Conservation (phyloP, 345 rosid genomes). For the Cardamine chenopodiifolia region DNA sequence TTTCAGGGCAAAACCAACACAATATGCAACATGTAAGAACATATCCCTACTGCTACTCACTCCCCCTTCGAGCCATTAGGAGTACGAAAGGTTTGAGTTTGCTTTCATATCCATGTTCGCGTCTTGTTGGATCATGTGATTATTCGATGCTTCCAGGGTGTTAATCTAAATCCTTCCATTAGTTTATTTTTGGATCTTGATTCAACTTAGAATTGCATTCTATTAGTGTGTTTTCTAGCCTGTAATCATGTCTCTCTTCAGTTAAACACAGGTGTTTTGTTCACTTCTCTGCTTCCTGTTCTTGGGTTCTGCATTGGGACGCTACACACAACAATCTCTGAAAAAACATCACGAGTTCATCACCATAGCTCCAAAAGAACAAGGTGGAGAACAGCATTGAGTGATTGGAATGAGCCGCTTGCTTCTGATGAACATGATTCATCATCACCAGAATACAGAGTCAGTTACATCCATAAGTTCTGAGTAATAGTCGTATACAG, state of each 20-base stretch:
- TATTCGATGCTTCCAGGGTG: not conserved
- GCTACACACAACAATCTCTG: conserved; percentile 10
- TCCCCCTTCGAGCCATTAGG: not conserved
- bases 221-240: not conserved
- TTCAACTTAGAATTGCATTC: not conserved
- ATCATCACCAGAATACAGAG: conserved; percentile 6
- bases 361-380: conserved; percentile 30
- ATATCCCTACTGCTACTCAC: not conserved
- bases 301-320: conserved; percentile 37
- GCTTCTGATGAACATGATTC: conserved; percentile 25
- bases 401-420: conserved; percentile 24
- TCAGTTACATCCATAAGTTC: conserved; percentile 7
- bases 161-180: not conserved
- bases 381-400: conserved; percentile 39
- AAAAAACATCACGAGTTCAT: not conserved
- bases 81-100: not conserved
- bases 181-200: conserved; percentile 4
- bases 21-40: conserved; percentile 24
- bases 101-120: not conserved
- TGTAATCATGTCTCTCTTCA: conserved; percentile 22
- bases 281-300: conserved; percentile 33
- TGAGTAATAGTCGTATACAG: not conserved
- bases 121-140: not conserved
- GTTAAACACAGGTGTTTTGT: conserved; percentile 35
- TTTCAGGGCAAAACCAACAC: conserved; percentile 14